Percentiles rank a stretch among this genome's conserved stretches.
Conservation (phyloP, 2,329 filamentous ascomycete species). For the Hypocrella siamensis region DNA sequence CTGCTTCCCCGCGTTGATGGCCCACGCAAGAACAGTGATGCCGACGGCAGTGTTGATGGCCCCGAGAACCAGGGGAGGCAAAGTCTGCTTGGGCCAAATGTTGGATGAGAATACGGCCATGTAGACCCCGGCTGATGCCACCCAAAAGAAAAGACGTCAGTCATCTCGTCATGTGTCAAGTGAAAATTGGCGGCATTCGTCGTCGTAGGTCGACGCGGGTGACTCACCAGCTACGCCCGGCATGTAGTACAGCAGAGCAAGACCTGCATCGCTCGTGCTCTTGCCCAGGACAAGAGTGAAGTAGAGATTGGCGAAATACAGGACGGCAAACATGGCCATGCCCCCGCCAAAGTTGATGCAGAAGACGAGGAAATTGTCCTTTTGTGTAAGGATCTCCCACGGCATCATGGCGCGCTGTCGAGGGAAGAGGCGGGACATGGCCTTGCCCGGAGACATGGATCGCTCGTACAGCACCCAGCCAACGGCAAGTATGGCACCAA, state of each 20-base stretch:
- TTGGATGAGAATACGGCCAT: conserved; percentile 44
- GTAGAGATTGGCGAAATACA: conserved; percentile 56
- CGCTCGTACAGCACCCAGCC: conserved; percentile 36
- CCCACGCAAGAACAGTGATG: conserved; percentile 40
- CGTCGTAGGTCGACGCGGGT: too few species aligned
- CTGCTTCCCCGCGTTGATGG: conserved; percentile 31
- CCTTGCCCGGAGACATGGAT: conserved; percentile 32
- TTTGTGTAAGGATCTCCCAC: conserved; percentile 37
- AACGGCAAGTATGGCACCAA: conserved; percentile 24
- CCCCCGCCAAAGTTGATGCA: conserved; percentile 46
- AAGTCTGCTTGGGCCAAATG: conserved; percentile 44
- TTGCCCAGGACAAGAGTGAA: conserved; percentile 45
- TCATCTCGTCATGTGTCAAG: too few species aligned
- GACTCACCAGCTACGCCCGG: too few species aligned
- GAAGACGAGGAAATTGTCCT: conserved; percentile 45
- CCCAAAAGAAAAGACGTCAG: too few species aligned
- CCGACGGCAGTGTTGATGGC: conserved; percentile 41
- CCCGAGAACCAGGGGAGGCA: conserved; percentile 40
- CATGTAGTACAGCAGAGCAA: too few species aligned
- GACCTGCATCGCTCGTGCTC: too few species aligned
- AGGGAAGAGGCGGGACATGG: conserved; percentile 31
- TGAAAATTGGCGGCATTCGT: too few species aligned
- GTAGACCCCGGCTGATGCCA: conserved; percentile 44
- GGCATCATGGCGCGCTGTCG: conserved; percentile 48
- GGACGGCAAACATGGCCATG: conserved; percentile 36